phyloP scores from a whole-genome alignment of 139 green algal species.

The Chlorella sp. region DNA sequence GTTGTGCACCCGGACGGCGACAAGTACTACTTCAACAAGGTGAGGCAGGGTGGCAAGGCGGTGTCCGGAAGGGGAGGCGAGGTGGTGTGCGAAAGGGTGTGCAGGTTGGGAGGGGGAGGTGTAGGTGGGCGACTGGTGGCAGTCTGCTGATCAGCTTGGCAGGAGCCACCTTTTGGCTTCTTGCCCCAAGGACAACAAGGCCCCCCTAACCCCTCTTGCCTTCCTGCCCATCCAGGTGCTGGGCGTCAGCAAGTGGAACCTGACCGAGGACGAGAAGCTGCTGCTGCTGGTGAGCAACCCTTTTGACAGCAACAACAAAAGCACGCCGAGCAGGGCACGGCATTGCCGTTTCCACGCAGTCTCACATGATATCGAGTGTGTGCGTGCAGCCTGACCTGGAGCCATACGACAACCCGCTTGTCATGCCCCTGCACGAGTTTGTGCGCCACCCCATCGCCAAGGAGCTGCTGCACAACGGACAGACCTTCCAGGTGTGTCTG shows the following conservation, averaged over 20 bases:
- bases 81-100: no score
- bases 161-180: no score
- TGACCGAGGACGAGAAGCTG: conserved; percentile 35
- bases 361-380: no score
- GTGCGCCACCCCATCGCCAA: conserved; percentile 55
- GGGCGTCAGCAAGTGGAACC: conserved; percentile 27
- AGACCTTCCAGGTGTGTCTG: conserved; percentile 48
- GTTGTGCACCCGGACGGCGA: conserved; percentile 26
- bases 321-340: no score
- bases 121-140: no score
- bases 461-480: conserved; percentile 77
- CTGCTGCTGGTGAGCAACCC: conserved; percentile 27
- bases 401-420: conserved; percentile 73
- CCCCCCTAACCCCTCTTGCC: neutral
- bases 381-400: conserved; percentile 44
- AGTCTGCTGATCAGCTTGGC: neutral
- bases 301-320: no score
- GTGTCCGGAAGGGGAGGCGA: no score
- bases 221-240: conserved; percentile 13
- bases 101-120: no score
- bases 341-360: no score
- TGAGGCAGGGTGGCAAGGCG: no score
- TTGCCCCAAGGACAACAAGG: no score
- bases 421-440: conserved; percentile 75
- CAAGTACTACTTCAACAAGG: conserved; percentile 50